Evolutionary conservation across 169 alveolate species (phyloP).

Genomic region (Plasmodium chabaudi): DNA sequence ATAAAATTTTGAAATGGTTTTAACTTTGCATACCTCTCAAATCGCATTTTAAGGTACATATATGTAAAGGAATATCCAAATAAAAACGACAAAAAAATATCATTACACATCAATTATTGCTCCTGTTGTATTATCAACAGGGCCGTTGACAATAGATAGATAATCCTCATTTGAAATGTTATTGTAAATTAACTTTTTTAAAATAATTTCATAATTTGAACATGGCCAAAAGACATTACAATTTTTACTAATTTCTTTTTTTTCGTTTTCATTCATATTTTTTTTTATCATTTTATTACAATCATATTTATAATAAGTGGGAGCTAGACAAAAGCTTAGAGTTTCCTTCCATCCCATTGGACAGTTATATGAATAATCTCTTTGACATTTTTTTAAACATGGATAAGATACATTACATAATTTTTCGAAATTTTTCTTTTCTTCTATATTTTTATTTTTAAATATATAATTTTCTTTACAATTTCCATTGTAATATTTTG

Average conservation of each 20-base stretch:
- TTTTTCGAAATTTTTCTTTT: conserved; percentile 66
- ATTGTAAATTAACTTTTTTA: conserved; percentile 48
- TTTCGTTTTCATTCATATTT: conserved; percentile 62
- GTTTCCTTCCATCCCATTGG: conserved; percentile 78
- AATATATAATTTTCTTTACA: conserved; percentile 73
- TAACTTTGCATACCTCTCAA: no score
- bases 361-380: conserved; percentile 73
- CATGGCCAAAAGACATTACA: conserved; percentile 77
- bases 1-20: no score
- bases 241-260: conserved; percentile 55
- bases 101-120: conserved; percentile 5
- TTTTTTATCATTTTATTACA: conserved; percentile 55
- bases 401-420: conserved; percentile 72
- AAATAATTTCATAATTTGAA: conserved; percentile 61
- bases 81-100: no score
- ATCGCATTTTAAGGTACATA: not conserved
- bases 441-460: conserved; percentile 48
- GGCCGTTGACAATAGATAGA: conserved; percentile 55
- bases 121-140: conserved; percentile 65
- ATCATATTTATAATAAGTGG: conserved; percentile 38
- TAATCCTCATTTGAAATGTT: conserved; percentile 65
- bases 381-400: conserved; percentile 50
- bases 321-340: conserved; percentile 58
- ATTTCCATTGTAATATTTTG: conserved; percentile 62
- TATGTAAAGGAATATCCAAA: not conserved